These are phyloP conservation scores for Thuja plicata DNA, from an alignment of 83 land plant species.

Conservation along the genomic window DNA sequence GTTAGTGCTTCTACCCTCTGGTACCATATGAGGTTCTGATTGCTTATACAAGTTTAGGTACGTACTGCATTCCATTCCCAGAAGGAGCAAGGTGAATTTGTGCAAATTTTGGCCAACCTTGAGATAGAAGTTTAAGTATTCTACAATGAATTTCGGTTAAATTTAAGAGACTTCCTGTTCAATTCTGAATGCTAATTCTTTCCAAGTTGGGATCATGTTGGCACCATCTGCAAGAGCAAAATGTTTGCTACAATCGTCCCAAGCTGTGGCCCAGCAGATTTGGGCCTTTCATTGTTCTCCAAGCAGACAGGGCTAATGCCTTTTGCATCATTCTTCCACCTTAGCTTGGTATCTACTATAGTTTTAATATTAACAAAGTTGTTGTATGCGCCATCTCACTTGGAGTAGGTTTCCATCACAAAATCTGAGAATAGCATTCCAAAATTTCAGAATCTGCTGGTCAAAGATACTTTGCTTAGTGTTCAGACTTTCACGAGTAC, in stretches of 20 bases:
- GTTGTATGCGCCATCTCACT: background rate
- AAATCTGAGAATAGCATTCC: background rate
- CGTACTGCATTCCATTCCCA: background rate
- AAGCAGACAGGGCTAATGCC: background rate
- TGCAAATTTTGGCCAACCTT: background rate
- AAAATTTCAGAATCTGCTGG: background rate
- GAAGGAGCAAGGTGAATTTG: background rate
- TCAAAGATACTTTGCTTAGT: background rate
- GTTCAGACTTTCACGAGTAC: background rate
- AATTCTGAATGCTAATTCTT: background rate
- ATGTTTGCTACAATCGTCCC: background rate
- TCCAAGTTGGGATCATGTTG: background rate
- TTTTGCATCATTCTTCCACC: background rate
- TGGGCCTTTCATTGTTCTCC: background rate
- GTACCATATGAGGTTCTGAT: no score
- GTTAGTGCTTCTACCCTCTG: no score
- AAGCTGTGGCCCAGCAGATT: background rate
- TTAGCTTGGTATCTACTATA: background rate
- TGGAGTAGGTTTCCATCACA: background rate
- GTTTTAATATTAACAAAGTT: no score
- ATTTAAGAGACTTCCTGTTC: background rate
- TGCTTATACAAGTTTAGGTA: background rate
- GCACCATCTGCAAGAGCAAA: background rate
- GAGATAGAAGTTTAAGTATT: no score
- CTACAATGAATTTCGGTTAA: background rate